Evolutionary conservation across 768 basidiomycete genomes (phyloP), one percentile per base, ranked within the genome.

Genomic region (Mycena indigotica): DNA sequence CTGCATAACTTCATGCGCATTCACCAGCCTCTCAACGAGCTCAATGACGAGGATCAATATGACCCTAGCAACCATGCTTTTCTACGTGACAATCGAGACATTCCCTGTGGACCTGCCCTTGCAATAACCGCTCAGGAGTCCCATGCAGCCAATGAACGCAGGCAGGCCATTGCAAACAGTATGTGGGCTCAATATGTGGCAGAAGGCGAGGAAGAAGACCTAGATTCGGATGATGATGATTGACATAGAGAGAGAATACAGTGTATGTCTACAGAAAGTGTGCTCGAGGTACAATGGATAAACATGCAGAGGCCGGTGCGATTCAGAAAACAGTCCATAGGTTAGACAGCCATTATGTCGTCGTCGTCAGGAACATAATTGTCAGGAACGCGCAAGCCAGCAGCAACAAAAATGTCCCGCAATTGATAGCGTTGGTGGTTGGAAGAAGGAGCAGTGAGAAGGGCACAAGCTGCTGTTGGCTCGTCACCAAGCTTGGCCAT

Each of bases 1-100:
- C 50, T 70, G 2, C 67, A 66, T 56, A 69, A 67, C 51, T 68
- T 67, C 62, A 55, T 69, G 40, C 52, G 65, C 3, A 41, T 63
- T 13, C 58, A 67, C 48, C 60, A 63, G 28, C 55, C 48, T 38
- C 46, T 32, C 29, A 5, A 29, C 28, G 28, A 19, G 13, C 26
- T 29, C 26, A 26, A 35, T 4, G 29, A 35, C 8, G 28, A n/a
- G 21, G 28, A 26, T 25, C 29, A 57, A 25, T 50, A 53, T 40
- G 50, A 48, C 17, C 32, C 52, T 5, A n/a, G 53, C 21, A 52
- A 39, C 45, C 45, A 53, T 32, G 29, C 52, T 15, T 58, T 53
- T 30, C 28, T 35, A 35, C 32, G 32, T 8, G 32, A 35, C 17
- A 8, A 8, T 35, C 32, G 10, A 8, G 10, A 8, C 8, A 35